These are phyloP conservation scores for Moesziomyces parantarcticus DNA, from an alignment of 1,284 basidiomycete genomes.

Conservation along the genomic window DNA sequence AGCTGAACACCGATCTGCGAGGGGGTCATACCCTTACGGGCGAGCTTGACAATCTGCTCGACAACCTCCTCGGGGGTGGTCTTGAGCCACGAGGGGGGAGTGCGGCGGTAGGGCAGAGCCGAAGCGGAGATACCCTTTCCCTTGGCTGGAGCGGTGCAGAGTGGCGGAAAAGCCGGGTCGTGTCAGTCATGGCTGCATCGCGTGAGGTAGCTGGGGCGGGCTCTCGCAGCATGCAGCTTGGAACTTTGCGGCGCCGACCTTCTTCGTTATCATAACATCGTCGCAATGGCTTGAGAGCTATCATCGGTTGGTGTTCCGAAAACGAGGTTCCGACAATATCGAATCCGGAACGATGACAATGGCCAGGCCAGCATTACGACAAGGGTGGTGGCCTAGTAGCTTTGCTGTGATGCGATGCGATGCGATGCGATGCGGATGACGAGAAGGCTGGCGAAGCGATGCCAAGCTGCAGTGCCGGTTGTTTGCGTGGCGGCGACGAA, in stretches of 20 bases:
- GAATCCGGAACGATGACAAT: too few relatives aligned
- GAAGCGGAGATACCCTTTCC: slow-evolving; percentile 75
- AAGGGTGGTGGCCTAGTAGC: slow-evolving; percentile 8
- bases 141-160: slow-evolving; percentile 49
- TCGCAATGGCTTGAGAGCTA: too few relatives aligned
- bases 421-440: slow-evolving; percentile 4
- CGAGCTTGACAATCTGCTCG: slow-evolving; percentile 96
- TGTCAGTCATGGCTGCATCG: slow-evolving; percentile 4
- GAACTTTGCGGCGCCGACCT: too few relatives aligned
- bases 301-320: too few relatives aligned
- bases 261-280: too few relatives aligned
- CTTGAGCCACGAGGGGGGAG: slow-evolving; percentile 96
- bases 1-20: slow-evolving; percentile 98
- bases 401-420: not conserved
- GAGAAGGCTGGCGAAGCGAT: not conserved
- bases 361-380: too few relatives aligned
- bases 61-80: slow-evolving; percentile 93
- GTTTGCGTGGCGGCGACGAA: not conserved
- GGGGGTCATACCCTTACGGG: slow-evolving; percentile 95
- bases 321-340: too few relatives aligned
- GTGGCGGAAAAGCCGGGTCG: not conserved
- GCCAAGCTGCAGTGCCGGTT: not conserved
- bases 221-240: too few relatives aligned
- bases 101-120: slow-evolving; percentile 95
- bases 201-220: not conserved